Evolutionary conservation across 2,329 filamentous ascomycete genomes (phyloP).

Genomic region (Kalmusia sp.): DNA sequence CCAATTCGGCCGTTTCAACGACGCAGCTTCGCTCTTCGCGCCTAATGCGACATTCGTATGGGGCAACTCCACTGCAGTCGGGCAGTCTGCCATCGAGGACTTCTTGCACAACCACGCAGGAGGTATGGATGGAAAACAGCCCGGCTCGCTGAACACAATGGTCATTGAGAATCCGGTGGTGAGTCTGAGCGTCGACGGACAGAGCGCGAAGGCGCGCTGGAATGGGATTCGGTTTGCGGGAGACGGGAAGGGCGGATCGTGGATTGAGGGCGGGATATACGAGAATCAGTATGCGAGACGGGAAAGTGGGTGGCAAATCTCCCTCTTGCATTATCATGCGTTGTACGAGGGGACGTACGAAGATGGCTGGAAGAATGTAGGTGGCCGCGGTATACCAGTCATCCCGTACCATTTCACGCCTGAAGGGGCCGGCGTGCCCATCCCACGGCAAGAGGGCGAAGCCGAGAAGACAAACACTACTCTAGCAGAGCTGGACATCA

Average conservation of each 20-base stretch:
- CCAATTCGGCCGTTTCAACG: conserved; percentile 22
- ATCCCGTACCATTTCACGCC: conserved; percentile 33
- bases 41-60: conserved; percentile 23
- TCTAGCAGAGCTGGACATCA: conserved; percentile 16
- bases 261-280: conserved; percentile 32
- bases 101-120: conserved; percentile 26
- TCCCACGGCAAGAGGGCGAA: conserved; percentile 18
- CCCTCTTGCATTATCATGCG: conserved; percentile 25
- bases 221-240: conserved; percentile 30
- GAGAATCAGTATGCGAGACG: conserved; percentile 29
- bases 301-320: conserved; percentile 23
- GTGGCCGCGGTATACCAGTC: conserved; percentile 19
- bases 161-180: conserved; percentile 30
- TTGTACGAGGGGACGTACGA: conserved; percentile 29
- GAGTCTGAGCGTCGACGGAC: conserved; percentile 24
- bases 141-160: conserved; percentile 24
- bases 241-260: conserved; percentile 24
- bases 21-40: conserved; percentile 23
- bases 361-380: conserved; percentile 30
- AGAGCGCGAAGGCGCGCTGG: conserved; percentile 29
- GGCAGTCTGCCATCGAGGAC: conserved; percentile 15
- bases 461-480: conserved; percentile 17
- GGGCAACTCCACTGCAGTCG: conserved; percentile 25
- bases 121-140: conserved; percentile 24
- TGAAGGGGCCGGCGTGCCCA: conserved; percentile 25